Percentiles rank a stretch among this genome's conserved stretches.
These are phyloP conservation scores for Barnettozyma botsteinii DNA, from an alignment of 805 yeast species.

Conservation along the genomic window DNA sequence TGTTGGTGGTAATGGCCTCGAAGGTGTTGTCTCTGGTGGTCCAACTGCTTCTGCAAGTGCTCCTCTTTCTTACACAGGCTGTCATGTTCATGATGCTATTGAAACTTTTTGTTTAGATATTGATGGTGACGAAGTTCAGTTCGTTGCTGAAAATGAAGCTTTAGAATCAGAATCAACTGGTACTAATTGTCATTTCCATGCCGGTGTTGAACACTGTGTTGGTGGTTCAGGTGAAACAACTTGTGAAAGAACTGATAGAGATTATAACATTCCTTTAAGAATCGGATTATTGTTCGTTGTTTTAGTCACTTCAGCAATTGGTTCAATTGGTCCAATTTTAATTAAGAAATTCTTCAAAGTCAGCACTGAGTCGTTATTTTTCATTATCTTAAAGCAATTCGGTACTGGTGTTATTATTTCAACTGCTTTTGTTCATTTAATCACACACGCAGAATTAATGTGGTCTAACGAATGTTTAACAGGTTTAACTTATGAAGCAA, in stretches of 20 bases:
- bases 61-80: slow-evolving; percentile 12
- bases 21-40: slow-evolving; percentile 14
- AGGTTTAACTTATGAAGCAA: slow-evolving; percentile 14
- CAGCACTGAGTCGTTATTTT: slow-evolving; percentile 7
- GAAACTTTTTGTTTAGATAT: slow-evolving; percentile 17
- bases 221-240: slow-evolving; percentile 14
- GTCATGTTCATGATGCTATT: slow-evolving; percentile 15
- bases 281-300: slow-evolving; percentile 18
- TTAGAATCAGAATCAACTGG: slow-evolving; percentile 1
- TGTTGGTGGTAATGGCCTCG: slow-evolving; percentile 13
- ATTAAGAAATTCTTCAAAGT: slow-evolving; percentile 8
- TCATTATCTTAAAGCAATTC: slow-evolving; percentile 15
- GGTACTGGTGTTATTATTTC: slow-evolving; percentile 21
- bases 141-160: slow-evolving; percentile 1
- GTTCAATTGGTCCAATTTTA: slow-evolving; percentile 15
- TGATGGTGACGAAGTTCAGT: slow-evolving; percentile 15
- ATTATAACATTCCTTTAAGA: slow-evolving; percentile 16
- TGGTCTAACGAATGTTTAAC: slow-evolving; percentile 18
- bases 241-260: slow-evolving; percentile 14
- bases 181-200: slow-evolving; percentile 20
- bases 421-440: slow-evolving; percentile 19
- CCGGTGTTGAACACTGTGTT: slow-evolving; percentile 22
- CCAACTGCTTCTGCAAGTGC: slow-evolving; percentile 9
- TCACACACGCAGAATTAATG: slow-evolving; percentile 17
- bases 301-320: slow-evolving; percentile 13